These are phyloP conservation scores for Coemansia sp. DNA, from an alignment of 192 early-diverging fungal genomes.

Conservation along the genomic window DNA sequence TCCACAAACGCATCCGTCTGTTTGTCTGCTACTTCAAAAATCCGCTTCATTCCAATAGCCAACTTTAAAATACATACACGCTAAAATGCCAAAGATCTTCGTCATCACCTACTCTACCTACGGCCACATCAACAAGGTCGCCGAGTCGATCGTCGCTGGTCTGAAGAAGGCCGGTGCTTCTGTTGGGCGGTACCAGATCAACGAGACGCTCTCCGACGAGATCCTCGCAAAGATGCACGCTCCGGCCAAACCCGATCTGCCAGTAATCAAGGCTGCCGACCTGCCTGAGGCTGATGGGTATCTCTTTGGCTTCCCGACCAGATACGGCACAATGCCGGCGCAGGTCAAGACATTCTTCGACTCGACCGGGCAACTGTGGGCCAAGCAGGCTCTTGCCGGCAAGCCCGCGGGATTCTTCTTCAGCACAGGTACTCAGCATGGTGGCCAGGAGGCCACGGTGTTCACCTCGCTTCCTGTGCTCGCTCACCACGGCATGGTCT, in stretches of 20 bases:
- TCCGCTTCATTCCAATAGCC: too few species aligned
- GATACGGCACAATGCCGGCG: constrained; percentile 68
- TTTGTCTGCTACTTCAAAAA: too few species aligned
- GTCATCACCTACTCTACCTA: constrained; percentile 69
- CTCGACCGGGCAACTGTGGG: constrained; percentile 58
- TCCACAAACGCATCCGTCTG: too few species aligned
- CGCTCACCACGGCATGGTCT: constrained; percentile 76
- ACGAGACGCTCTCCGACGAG: constrained; percentile 64
- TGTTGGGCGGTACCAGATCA: constrained; percentile 55
- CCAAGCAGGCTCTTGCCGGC: constrained; percentile 56
- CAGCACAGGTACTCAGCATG: constrained; percentile 71
- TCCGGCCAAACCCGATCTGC: constrained; percentile 54
- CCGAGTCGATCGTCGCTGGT: constrained; percentile 61
- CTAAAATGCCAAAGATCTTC: constrained; percentile 49
- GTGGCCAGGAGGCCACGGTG: constrained; percentile 77
- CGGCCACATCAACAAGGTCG: constrained; percentile 70
- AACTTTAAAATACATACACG: too few species aligned
- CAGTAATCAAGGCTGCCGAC: constrained; percentile 54
- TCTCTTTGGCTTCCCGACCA: constrained; percentile 68
- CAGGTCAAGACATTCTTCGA: constrained; percentile 76
- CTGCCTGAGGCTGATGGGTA: constrained; percentile 65
- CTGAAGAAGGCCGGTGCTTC: constrained; percentile 53
- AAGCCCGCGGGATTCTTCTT: constrained; percentile 76
- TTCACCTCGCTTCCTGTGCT: constrained; percentile 63
- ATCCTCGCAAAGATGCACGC: constrained; percentile 68